Base-by-base conservation (phyloP, 768 basidiomycete species). In the Lactarius deliciosus region DNA sequence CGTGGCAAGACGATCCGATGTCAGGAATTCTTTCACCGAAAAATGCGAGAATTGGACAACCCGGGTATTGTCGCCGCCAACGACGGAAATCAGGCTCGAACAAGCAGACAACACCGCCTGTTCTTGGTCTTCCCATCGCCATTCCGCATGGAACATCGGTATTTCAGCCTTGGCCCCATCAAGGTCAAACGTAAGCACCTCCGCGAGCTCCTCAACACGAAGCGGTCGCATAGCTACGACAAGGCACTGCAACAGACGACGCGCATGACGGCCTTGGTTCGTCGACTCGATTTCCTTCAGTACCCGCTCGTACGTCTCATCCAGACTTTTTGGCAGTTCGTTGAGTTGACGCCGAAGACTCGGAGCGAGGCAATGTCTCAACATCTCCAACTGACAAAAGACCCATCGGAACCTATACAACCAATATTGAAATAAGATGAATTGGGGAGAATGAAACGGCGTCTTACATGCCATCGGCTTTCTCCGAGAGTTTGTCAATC, bases 111-210 rank as follows among this genome's bases (percentile, higher is more conserved):
- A 13, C 47, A 50, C 47, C 0, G 47, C 47, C 5, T 50, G n/a
- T 13, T 50, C 47, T 50, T 50, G 47, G 10, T 50, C 47, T 50
- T 50, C 47, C 47, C 47, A 50, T 50, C 22, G 47, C 47, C 47
- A 50, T 2, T 50, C 47, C 0, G n/a, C 5, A 5, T 22, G n/a
- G 5, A 11, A 22, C n/a, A 0, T 5, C 11, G 47, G 47, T 4
- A 50, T 5, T 22, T 13, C 22, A 5, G 22, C 47, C 22, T 25
- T 11, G 3, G 5, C 5, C 11, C 0, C 9, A 50, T 50, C 47
- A 1, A 22, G 22, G n/a, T 50, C 22, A 50, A 50, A 50, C 10
- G 47, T 9, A n/a, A 50, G 47, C 10, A 50, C 47, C 47, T 50
- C 47, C 0, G 47, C 47, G 22, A 50, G 47, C 11, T 50, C 47